A percentile compares a stretch with the other conserved stretches of the same genome.
phyloP scores from a whole-genome alignment of 192 early-diverging fungal species.

The Linnemannia elongata region DNA sequence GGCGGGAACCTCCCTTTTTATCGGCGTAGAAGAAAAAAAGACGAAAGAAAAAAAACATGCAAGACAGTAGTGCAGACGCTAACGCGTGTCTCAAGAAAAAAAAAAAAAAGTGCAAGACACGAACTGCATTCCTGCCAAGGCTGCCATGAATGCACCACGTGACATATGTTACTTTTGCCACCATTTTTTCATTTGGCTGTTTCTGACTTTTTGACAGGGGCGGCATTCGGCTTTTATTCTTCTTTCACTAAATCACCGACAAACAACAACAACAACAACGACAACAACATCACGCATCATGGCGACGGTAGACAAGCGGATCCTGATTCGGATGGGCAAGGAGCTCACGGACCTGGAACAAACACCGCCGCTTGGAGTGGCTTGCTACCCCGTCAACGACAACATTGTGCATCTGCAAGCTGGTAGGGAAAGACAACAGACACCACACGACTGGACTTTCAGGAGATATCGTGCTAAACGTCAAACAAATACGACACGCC shows the following conservation, averaged over 20 bases:
- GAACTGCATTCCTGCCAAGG: too few species aligned
- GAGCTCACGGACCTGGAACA: slow-evolving; percentile 55
- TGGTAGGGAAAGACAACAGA: slow-evolving; percentile 45
- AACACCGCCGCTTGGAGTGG: slow-evolving; percentile 68
- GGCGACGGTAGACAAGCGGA: slow-evolving; percentile 20
- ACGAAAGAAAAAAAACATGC: not conserved
- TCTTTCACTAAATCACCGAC: not conserved
- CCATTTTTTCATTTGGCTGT: not conserved
- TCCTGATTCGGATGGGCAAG: slow-evolving; percentile 28
- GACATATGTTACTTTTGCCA: not conserved
- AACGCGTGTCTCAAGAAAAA: too few species aligned
- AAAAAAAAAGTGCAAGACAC: too few species aligned
- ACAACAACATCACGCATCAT: not conserved
- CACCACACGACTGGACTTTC: not conserved
- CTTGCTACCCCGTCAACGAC: slow-evolving; percentile 75
- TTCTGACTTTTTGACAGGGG: not conserved
- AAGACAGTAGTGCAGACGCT: not conserved
- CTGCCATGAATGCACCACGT: too few species aligned
- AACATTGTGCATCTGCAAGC: slow-evolving; percentile 68
- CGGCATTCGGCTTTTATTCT: not conserved
- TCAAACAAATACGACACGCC: not conserved
- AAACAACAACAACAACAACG: not conserved
- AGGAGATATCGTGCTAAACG: not conserved
- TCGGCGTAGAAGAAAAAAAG: not conserved
- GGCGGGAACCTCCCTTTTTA: not conserved